Evolutionary conservation across 345 rosid species (phyloP).

Genomic region (Isatis tinctoria): DNA sequence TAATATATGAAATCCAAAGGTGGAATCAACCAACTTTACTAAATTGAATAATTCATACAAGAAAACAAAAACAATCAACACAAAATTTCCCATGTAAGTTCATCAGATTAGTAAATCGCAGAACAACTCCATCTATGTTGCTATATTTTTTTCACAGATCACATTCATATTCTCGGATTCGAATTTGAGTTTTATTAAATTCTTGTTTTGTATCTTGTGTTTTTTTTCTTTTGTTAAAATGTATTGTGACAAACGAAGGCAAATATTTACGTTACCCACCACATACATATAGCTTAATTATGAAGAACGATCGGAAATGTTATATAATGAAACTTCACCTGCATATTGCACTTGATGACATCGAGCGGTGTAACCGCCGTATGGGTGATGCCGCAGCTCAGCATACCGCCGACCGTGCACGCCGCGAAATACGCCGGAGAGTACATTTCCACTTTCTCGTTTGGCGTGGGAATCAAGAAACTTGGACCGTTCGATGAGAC

Average conservation of each 20-base stretch:
- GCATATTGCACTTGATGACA: conserved; percentile 98
- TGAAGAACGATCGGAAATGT: neutral
- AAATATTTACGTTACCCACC: neutral
- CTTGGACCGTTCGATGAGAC: conserved; percentile 13
- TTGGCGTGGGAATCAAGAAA: conserved; percentile 55
- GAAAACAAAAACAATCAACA: neutral
- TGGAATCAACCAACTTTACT: neutral
- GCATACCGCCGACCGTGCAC: conserved; percentile 68
- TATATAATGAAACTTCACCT: conserved; percentile 39
- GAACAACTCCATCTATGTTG: neutral
- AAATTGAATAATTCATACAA: neutral
- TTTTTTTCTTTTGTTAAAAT: too few species aligned
- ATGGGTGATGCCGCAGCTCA: conserved; percentile 87
- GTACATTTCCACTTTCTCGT: conserved; percentile 71
- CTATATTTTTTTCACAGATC: neutral
- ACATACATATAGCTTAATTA: neutral
- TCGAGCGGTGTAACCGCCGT: conserved; percentile 89
- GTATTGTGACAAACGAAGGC: too few species aligned
- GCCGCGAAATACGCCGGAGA: conserved; percentile 80
- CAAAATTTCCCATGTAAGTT: too few species aligned
- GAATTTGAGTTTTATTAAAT: neutral
- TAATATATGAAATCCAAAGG: neutral
- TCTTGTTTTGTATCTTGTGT: neutral
- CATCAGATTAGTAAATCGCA: neutral
- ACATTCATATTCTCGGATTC: neutral